Evolutionary conservation across 1,139 yeast genomes (phyloP).

Genomic region (Yamadazyma songkhlaensis): DNA sequence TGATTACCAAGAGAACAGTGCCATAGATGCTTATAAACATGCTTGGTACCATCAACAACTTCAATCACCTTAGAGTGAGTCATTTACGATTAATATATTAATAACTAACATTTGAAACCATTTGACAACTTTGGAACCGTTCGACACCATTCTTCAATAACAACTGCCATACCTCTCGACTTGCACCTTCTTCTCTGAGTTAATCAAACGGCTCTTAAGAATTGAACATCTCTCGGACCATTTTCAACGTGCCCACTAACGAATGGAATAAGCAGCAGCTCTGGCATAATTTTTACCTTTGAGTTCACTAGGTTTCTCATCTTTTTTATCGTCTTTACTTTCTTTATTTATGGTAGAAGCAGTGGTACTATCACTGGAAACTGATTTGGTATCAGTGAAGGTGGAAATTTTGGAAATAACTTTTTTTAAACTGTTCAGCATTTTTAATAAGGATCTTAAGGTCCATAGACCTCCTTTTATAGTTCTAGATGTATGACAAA

Average conservation of each 20-base stretch:
- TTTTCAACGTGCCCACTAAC: too few relatives aligned
- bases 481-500: too few relatives aligned
- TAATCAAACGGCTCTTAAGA: too few relatives aligned
- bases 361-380: slow-evolving; percentile 4
- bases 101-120: too few relatives aligned
- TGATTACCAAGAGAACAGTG: slow-evolving; percentile 11
- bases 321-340: background rate
- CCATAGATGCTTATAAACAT: slow-evolving; percentile 11
- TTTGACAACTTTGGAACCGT: too few relatives aligned
- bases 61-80: too few relatives aligned
- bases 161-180: too few relatives aligned
- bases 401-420: slow-evolving; percentile 8
- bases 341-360: background rate
- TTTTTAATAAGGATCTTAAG: background rate
- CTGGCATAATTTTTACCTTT: slow-evolving; percentile 2
- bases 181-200: too few relatives aligned
- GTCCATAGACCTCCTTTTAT: too few relatives aligned
- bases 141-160: too few relatives aligned
- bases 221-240: too few relatives aligned
- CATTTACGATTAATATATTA: too few relatives aligned
- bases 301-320: background rate
- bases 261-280: slow-evolving; percentile 1
- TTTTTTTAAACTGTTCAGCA: slow-evolving; percentile 3
- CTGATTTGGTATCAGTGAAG: slow-evolving; percentile 6
- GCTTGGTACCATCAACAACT: slow-evolving; percentile 10